These are phyloP conservation scores for Sonneratia alba DNA, from an alignment of 345 rosid genomes.

Conservation along the genomic window DNA sequence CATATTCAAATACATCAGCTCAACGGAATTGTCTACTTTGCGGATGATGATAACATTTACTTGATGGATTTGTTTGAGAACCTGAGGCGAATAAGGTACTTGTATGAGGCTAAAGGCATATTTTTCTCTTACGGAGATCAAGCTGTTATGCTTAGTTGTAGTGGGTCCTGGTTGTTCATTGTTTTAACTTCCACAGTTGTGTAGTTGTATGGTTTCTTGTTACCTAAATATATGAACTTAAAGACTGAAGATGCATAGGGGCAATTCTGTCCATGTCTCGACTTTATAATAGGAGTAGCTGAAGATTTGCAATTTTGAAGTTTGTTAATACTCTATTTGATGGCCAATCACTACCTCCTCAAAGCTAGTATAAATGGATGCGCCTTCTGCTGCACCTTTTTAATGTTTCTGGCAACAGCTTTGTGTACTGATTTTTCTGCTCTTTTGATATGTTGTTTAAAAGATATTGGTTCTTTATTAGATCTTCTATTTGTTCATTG, in stretches of 20 bases:
- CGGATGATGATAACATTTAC: conserved; percentile 75
- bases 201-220: background rate
- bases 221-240: background rate
- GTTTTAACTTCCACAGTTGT: background rate
- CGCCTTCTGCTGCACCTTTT: background rate
- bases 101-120: background rate
- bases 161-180: background rate
- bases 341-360: background rate
- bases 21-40: conserved; percentile 83
- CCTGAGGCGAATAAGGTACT: conserved; percentile 57
- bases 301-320: background rate
- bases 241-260: background rate
- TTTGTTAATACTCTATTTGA: background rate
- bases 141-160: background rate
- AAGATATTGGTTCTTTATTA: background rate
- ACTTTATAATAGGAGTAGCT: background rate
- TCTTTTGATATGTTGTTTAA: background rate
- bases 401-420: too few species aligned
- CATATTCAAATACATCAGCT: conserved; percentile 70
- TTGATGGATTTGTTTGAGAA: conserved; percentile 64
- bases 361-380: background rate
- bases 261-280: background rate
- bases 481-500: background rate
- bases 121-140: background rate
- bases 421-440: background rate